Percentiles rank a stretch among this genome's conserved stretches.
Evolutionary conservation across 2,329 filamentous ascomycete species (phyloP).

Genomic region (Alternaria solani): DNA sequence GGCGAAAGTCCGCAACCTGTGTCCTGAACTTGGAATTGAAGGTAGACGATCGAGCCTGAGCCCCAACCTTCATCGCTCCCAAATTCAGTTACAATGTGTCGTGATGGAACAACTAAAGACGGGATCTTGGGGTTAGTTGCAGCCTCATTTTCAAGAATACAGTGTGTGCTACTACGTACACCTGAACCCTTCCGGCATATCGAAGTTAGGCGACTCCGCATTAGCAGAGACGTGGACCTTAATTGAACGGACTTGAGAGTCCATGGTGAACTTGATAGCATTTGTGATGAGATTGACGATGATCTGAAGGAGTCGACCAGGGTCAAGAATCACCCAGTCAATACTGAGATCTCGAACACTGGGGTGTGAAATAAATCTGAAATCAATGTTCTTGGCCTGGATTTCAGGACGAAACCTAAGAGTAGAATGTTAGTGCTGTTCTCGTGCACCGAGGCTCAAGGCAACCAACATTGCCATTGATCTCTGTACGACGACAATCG

Average conservation of each 20-base stretch:
- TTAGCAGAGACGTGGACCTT: constrained; percentile 50
- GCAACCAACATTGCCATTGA: constrained; percentile 46
- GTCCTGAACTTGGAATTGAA: constrained; percentile 43
- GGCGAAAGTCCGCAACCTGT: constrained; percentile 43
- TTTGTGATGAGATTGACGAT: constrained; percentile 56
- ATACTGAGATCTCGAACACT: constrained; percentile 46
- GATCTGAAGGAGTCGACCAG: constrained; percentile 54
- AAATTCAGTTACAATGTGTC: constrained; percentile 22
- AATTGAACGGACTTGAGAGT: constrained; percentile 46
- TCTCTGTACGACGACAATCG: constrained; percentile 44
- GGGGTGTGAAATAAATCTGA: constrained; percentile 42
- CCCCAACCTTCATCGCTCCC: constrained; percentile 40
- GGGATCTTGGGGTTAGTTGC: not conserved
- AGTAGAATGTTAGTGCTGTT: not conserved
- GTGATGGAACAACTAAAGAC: constrained; percentile 30
- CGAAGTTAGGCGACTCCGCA: constrained; percentile 42
- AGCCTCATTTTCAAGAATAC: not conserved
- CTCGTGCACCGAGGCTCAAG: not conserved
- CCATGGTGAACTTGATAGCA: constrained; percentile 57
- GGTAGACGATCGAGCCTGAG: constrained; percentile 35
- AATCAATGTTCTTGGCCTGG: constrained; percentile 40
- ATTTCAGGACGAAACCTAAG: constrained; percentile 42
- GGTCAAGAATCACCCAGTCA: constrained; percentile 54
- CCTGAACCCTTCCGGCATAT: constrained; percentile 26
- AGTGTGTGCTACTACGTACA: constrained; percentile 2